Percentiles rank a stretch among this genome's conserved stretches.
Evolutionary conservation across 2,329 filamentous ascomycete species (phyloP).

Genomic region (Botrytis cinerea): DNA sequence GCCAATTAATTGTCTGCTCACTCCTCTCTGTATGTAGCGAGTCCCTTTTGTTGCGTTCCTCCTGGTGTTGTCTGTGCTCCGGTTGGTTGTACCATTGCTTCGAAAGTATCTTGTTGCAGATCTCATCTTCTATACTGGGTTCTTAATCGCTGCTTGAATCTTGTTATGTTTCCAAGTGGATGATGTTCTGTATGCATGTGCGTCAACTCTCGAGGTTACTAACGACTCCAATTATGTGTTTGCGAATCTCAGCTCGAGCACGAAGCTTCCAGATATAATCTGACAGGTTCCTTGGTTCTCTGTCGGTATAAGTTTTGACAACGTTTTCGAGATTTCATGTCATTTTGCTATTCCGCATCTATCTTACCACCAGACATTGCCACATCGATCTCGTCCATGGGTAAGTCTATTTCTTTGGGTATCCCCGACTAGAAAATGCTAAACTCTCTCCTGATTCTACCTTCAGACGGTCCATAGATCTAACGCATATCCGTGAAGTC

Average conservation of each 20-base stretch:
- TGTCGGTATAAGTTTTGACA: neutral
- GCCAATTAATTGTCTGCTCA: neutral
- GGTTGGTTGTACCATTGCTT: neutral
- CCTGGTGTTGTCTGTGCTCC: neutral
- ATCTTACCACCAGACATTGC: neutral
- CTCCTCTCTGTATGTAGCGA: neutral
- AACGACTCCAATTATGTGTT: neutral
- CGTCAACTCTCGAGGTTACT: neutral
- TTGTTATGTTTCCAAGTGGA: too few species aligned
- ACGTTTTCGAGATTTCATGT: neutral
- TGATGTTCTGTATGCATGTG: neutral
- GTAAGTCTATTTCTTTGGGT: neutral
- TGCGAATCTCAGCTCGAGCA: neutral
- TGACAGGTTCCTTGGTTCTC: neutral
- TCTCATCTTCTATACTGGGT: neutral
- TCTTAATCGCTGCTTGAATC: neutral
- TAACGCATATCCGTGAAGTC: neutral
- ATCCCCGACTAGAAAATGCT: neutral
- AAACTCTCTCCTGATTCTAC: neutral
- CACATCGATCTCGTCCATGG: neutral
- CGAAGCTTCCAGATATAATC: neutral
- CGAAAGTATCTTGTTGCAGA: neutral
- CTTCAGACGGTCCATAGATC: neutral
- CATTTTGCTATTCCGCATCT: neutral
- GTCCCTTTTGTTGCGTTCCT: neutral